Conservation (phyloP, 495 filamentous ascomycete genomes). For the Xylaria bambusicola region DNA sequence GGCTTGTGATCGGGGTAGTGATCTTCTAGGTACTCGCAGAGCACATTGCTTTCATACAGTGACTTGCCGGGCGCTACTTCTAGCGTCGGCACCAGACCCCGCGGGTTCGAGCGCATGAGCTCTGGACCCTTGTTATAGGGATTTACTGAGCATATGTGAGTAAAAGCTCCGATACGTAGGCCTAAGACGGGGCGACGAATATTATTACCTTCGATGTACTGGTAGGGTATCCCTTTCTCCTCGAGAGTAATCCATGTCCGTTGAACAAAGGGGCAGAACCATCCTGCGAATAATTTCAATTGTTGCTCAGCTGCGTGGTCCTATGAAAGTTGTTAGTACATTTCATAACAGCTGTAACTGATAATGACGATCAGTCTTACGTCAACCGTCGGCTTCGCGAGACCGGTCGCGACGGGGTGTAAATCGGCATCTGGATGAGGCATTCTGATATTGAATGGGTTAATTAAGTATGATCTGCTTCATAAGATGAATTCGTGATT, state of each 20-base stretch:
- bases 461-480: too few relatives aligned
- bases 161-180: not conserved
- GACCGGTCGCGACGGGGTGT: conserved; percentile 57
- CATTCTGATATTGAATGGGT: conserved; percentile 16
- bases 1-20: conserved; percentile 52
- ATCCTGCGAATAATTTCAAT: conserved; percentile 65
- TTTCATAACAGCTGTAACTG: not conserved
- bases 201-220: conserved; percentile 57
- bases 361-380: conserved; percentile 14
- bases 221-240: conserved; percentile 64
- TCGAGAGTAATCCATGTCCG: conserved; percentile 62
- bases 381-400: conserved; percentile 37
- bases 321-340: conserved; percentile 9
- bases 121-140: conserved; percentile 61
- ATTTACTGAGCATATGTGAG: conserved; percentile 36
- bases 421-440: conserved; percentile 48
- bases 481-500: not conserved
- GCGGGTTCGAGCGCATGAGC: conserved; percentile 59
- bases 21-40: conserved; percentile 66
- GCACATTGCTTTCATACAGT: conserved; percentile 61
- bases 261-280: conserved; percentile 62
- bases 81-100: conserved; percentile 62
- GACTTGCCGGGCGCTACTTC: conserved; percentile 51
- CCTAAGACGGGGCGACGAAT: not conserved
- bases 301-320: conserved; percentile 51